Evolutionary conservation across 2,329 filamentous ascomycete species (phyloP).

Genomic region (Apiospora hydei): DNA sequence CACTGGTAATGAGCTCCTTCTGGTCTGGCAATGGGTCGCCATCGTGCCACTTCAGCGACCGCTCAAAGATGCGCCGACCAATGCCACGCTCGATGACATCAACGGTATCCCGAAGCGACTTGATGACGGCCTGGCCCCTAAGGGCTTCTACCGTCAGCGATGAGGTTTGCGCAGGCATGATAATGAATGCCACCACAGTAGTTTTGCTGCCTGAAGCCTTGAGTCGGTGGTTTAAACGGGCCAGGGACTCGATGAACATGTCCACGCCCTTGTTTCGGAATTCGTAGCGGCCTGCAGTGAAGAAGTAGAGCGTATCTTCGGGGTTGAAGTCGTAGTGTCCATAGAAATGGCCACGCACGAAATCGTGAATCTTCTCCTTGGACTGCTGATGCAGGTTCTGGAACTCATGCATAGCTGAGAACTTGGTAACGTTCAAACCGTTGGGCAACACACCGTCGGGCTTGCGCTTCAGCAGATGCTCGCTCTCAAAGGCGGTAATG

Average conservation of each 20-base stretch:
- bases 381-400: slow-evolving; percentile 96
- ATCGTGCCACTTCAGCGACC: slow-evolving; percentile 93
- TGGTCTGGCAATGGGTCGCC: slow-evolving; percentile 93
- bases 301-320: slow-evolving; percentile 97
- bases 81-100: slow-evolving; percentile 93
- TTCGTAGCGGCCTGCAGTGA: slow-evolving; percentile 96
- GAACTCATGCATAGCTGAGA: slow-evolving; percentile 98
- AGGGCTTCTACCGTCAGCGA: slow-evolving; percentile 95
- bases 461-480: slow-evolving; percentile 96
- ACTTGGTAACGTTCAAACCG: slow-evolving; percentile 97
- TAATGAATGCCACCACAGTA: slow-evolving; percentile 96
- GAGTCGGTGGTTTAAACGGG: slow-evolving; percentile 90
- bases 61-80: slow-evolving; percentile 92
- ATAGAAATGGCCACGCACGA: slow-evolving; percentile 97
- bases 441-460: slow-evolving; percentile 96
- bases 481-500: slow-evolving; percentile 97
- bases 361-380: slow-evolving; percentile 98
- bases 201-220: slow-evolving; percentile 86
- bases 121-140: slow-evolving; percentile 96
- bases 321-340: slow-evolving; percentile 97
- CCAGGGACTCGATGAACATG: slow-evolving; percentile 98
- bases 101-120: slow-evolving; percentile 91
- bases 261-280: slow-evolving; percentile 99
- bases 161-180: slow-evolving; percentile 96
- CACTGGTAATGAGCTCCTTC: slow-evolving; percentile 91